phyloP scores from a whole-genome alignment of 1,284 basidiomycete genomes.

The Cutaneotrichosporon cavernicola region DNA sequence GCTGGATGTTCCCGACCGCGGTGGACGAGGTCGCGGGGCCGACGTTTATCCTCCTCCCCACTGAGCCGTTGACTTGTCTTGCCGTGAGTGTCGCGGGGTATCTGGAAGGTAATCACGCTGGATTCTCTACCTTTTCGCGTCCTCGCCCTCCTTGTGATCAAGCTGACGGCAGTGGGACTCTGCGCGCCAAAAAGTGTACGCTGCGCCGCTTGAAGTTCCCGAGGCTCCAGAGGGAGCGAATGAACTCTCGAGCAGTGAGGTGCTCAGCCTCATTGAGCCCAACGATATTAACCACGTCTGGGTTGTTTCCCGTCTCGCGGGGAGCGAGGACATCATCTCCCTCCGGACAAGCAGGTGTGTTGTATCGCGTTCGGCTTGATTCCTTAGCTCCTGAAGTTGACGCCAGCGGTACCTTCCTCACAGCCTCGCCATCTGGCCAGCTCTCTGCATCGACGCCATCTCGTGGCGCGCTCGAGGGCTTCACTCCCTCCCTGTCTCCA shows the following conservation, averaged over 20 bases:
- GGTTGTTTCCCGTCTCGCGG: conserved; percentile 56
- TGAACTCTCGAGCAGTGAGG: conserved; percentile 45
- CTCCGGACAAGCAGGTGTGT: conserved; percentile 49
- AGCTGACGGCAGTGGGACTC: conserved; percentile 46
- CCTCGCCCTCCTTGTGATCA: conserved; percentile 1
- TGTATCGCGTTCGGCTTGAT: conserved; percentile 17
- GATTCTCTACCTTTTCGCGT: too few species aligned
- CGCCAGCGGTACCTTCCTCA: conserved; percentile 50
- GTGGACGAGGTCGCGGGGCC: conserved; percentile 53
- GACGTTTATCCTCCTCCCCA: conserved; percentile 51
- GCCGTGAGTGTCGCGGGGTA: conserved; percentile 34
- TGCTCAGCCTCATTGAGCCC: conserved; percentile 50
- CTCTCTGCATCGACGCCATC: conserved; percentile 49
- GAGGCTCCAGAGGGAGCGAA: conserved; percentile 49
- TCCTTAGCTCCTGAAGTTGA: background rate
- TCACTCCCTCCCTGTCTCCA: conserved; percentile 34
- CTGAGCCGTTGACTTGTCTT: conserved; percentile 45
- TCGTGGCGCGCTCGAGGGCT: conserved; percentile 52
- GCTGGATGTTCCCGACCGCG: conserved; percentile 54
- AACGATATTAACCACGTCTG: conserved; percentile 57
- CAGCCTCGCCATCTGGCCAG: conserved; percentile 46
- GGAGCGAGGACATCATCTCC: conserved; percentile 55
- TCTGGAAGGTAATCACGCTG: too few species aligned
- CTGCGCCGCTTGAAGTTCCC: conserved; percentile 48
- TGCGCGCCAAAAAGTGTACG: conserved; percentile 45